phyloP scores from a whole-genome alignment of 2,329 filamentous ascomycete species.

The Fusarium foetens region DNA sequence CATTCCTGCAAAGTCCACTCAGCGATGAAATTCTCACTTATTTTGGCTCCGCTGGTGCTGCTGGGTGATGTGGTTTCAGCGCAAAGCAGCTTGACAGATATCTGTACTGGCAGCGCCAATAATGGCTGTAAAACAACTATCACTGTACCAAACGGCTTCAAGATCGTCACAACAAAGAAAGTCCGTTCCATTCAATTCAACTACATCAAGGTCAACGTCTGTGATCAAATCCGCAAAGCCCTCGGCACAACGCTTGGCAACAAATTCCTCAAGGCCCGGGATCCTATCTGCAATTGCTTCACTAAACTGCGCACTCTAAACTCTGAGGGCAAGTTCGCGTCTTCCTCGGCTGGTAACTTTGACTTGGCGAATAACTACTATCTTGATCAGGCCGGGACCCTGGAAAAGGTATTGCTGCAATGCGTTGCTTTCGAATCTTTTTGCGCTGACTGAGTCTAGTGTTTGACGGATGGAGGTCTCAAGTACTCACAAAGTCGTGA shows the following conservation, averaged over 20 bases:
- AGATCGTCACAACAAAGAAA: not conserved
- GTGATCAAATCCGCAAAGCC: not conserved
- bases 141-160: not conserved
- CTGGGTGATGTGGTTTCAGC: not conserved
- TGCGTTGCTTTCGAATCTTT: accelerated
- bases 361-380: not conserved
- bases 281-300: not conserved
- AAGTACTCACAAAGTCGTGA: not conserved
- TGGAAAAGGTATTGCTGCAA: not conserved
- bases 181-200: not conserved
- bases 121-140: not conserved
- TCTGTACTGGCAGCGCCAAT: not conserved
- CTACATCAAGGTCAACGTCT: not conserved
- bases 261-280: not conserved
- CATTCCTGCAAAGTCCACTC: not conserved
- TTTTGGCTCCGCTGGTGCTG: not conserved
- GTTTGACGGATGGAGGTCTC: not conserved
- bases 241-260: not conserved
- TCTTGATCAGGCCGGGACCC: not conserved
- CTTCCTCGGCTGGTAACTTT: not conserved
- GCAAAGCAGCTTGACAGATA: not conserved
- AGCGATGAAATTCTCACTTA: not conserved
- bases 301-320: not conserved
- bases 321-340: not conserved
- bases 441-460: not conserved